Base-by-base conservation (phyloP, 2,329 filamentous ascomycete species). In the Juglanconis sp. region DNA sequence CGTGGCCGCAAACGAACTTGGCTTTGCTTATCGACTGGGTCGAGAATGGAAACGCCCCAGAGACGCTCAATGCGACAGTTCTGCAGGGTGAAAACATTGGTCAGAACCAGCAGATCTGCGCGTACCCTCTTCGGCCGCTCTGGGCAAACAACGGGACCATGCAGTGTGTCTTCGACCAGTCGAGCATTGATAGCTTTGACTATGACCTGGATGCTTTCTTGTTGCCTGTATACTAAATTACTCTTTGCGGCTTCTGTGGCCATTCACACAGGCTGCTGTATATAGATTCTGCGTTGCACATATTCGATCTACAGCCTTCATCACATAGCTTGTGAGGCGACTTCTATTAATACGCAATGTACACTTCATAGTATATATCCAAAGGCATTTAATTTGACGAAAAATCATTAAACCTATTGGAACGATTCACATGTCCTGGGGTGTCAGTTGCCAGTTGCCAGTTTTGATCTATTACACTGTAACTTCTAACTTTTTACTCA, bases 11-110 rank as follows among this genome's bases (percentile, higher is more conserved):
- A 36, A 60, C 57, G n/a, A 59, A 63, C 35, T 51, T 68, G 36
- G 57, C 54, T 50, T 63, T 56, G 10, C 24, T 68, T n/a, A 67
- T 83, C 53, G 71, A 80, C 58, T 83, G 80, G 81, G 80, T 81
- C 1, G 80, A 83, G 71, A 75, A 79, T 11, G 77, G 75, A 3
- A 68, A 73, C 3, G 74, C 72, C 53, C 81, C 81, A 1, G 70
- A 67, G 4, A 76, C 71, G 0, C 66, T 84, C 35, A 78, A 78
- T 47, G 57, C 38, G 9, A 63, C 61, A 34, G 51, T 63, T 11
- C 36, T 60, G 53, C 42, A 52, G 44, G 60, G 60, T 3, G 49
- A 31, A 30, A 77, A 70, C 24, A 70, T 69, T 0, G 77, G 76
- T 5, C 73, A 70, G 50, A 70, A 73, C 42, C 69, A 74, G 51